Base-by-base conservation (phyloP, 2,329 filamentous ascomycete genomes). In the Colletotrichum sp. region DNA sequence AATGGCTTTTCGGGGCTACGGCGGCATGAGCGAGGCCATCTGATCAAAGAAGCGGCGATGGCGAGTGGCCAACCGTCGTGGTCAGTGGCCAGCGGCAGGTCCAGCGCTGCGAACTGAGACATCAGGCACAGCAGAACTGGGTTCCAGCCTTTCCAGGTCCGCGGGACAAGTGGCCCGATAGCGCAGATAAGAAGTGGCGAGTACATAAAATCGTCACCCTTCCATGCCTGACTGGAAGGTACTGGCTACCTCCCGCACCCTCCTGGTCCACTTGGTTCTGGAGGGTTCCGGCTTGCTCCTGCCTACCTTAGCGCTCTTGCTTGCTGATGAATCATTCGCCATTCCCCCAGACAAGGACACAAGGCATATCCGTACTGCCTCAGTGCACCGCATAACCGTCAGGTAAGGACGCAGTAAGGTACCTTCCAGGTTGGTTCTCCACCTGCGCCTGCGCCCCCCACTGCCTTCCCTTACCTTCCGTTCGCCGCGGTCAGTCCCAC, bases 281-380 rank as follows among this genome's bases (percentile, higher is more conserved):
- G 85, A 85, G 83, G 82, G 81, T 86, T 86, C 85, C 79, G 72
- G 49, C 72, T 63, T 69, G 36, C 64, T 68, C 76, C 75, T 77
- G 60, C 71, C 71, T 77, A 32, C 36, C 68, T 75, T 71, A 67
- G 71, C 67, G 71, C 49, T 24, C 39, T 72, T 60, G 55, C 34
- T 82, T 80, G 84, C 80, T 82, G 79, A 83, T 85, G 83, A 84
- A 84, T 85, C 84, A 85, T 83, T 80, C 80, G 77, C 77, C 79
- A 75, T 77, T 69, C 60, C 77, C 52, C 62, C 36, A 65, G 70
- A 71, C 77, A 76, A 77, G 75, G 73, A 70, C 57, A 52, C 34
- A 63, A 70, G 74, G 71, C 68, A 59, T 59, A 59, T 52, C 44
- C 44, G 44, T 52, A 52, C n/a, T 52, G 44, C 44, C 44, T 52